Base-by-base conservation (phyloP, 2,329 filamentous ascomycete species). In the Exophiala alcalophila region DNA sequence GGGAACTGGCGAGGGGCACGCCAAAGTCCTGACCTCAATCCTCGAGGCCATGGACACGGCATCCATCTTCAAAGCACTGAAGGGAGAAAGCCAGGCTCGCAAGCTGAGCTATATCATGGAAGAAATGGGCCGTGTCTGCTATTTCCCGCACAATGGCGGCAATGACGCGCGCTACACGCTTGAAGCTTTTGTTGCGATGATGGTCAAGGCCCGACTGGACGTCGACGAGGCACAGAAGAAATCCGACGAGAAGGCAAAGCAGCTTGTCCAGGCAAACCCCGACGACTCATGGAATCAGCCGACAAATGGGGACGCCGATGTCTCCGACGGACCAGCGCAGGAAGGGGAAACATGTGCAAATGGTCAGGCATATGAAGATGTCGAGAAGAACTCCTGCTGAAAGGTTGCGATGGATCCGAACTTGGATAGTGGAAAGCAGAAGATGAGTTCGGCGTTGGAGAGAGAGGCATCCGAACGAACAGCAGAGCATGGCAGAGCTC, bases 131-230 rank as follows among this genome's bases (percentile, higher is more conserved):
- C 76, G 94, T 6, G 56, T 66, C 0, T 77, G 72, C 28, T 77
- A 70, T 63, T 72, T 84, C 54, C 70, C 91, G n/a, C 89, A 95
- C 64, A 94, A 94, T 58, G 89, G 83, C 0, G 77, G 89, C 2
- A 95, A 95, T 53, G 89, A 95, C 60, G 88, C 89, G 0, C 76
- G 81, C 1, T 92, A 84, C 60, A 91, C 87, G 0, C 65, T 94
- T 50, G 80, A 83, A 49, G 83, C 80, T 5, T 77, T 92, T 72
- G 62, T 95, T 5, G 77, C 69, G 4, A 75, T 87, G 47, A 73
- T 71, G 25, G 64, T 79, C 15, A 53, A 56, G 28, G 55, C 60
- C 7, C 52, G 59, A 27, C 29, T 59, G 18, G 34, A 54, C 20
- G 50, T 55, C 12, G 57, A 59, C 29, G 31, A 42, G 18, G 33